phyloP scores from a whole-genome alignment of 2,329 filamentous ascomycete species.

The Fusarium sulawesiense region DNA sequence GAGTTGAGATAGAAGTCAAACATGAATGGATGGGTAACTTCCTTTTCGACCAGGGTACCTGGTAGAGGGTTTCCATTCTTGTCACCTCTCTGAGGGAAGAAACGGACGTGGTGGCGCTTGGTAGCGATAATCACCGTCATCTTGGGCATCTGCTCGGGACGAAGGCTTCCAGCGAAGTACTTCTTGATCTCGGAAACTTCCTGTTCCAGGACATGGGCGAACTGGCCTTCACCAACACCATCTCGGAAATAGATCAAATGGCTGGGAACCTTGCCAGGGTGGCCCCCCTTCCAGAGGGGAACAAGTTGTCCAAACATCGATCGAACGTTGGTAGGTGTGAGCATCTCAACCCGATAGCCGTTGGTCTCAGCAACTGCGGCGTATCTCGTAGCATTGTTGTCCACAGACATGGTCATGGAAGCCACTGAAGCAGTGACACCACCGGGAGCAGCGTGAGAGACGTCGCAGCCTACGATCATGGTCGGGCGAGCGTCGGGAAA shows the following conservation, averaged over 20 bases:
- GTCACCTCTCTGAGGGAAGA: conserved; percentile 82
- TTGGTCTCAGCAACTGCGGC: conserved; percentile 85
- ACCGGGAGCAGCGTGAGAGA: conserved; percentile 84
- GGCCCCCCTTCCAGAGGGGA: conserved; percentile 71
- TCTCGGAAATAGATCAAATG: conserved; percentile 94
- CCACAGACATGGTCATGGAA: conserved; percentile 85
- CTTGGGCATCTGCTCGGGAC: conserved; percentile 61
- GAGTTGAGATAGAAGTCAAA: conserved; percentile 83
- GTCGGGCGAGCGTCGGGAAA: conserved; percentile 65
- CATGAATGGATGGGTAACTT: conserved; percentile 90
- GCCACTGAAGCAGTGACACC: conserved; percentile 78
- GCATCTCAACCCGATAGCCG: conserved; percentile 82
- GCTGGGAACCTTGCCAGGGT: conserved; percentile 61
- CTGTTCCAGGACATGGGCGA: conserved; percentile 79
- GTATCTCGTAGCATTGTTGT: conserved; percentile 78
- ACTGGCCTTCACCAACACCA: conserved; percentile 90
- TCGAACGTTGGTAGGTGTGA: conserved; percentile 74
- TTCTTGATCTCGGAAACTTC: conserved; percentile 80
- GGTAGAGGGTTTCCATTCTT: conserved; percentile 84
- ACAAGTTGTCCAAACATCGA: conserved; percentile 74
- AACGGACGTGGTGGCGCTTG: conserved; percentile 94
- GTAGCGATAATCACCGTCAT: conserved; percentile 90
- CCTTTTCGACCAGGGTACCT: conserved; percentile 86
- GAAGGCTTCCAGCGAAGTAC: conserved; percentile 59
- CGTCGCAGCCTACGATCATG: conserved; percentile 90